Evolutionary conservation across 768 basidiomycete genomes (phyloP).

Genomic region (Auricularia cornea): DNA sequence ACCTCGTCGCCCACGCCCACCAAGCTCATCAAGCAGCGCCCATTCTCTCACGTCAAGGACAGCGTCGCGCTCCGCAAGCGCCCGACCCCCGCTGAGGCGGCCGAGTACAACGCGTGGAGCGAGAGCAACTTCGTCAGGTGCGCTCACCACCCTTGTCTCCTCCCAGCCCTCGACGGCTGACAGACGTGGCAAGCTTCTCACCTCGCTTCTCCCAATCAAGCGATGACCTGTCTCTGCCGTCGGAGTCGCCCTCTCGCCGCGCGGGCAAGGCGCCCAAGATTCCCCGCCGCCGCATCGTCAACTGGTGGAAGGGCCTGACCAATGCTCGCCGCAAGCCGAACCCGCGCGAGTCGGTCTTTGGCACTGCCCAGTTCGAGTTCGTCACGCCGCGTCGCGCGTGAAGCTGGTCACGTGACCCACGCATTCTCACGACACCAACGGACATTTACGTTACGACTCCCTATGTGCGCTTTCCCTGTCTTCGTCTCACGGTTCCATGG

Average conservation of each 20-base stretch:
- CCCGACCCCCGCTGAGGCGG: too few species aligned
- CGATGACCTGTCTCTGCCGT: not conserved
- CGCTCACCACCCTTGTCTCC: not conserved
- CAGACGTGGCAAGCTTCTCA: too few species aligned
- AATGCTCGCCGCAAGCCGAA: not conserved
- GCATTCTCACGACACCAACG: too few species aligned
- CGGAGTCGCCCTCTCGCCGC: not conserved
- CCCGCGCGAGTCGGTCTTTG: not conserved
- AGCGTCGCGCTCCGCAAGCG: not conserved
- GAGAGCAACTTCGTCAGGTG: not conserved
- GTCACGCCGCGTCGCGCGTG: not conserved
- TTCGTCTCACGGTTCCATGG: too few species aligned
- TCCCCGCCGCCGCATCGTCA: not conserved
- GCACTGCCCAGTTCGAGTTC: not conserved
- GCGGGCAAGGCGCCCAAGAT: not conserved
- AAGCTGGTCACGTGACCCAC: too few species aligned
- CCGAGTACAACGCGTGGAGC: too few species aligned
- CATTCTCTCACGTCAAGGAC: not conserved
- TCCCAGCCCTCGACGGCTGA: too few species aligned
- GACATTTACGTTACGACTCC: too few species aligned
- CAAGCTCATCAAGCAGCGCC: not conserved
- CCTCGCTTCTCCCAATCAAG: too few species aligned
- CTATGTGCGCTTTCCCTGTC: too few species aligned
- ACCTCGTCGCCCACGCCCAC: not conserved
- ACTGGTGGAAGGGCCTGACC: not conserved